Percentiles rank a stretch among this genome's conserved stretches.
Conservation (phyloP, 1,284 basidiomycete species). For the Leccinum subrobustum region DNA sequence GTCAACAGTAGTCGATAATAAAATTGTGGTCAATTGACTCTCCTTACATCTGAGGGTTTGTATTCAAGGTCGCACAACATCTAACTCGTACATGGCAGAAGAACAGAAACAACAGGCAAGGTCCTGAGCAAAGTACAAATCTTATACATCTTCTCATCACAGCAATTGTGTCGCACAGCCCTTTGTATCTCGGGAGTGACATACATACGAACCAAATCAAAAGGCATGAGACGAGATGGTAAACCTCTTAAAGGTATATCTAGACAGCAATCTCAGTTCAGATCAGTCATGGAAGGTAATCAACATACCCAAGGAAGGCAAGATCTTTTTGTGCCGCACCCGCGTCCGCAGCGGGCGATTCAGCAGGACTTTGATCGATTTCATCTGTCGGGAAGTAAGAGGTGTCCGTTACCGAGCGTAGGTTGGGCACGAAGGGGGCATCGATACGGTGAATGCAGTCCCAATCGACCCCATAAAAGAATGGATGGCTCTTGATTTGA, state of each 20-base stretch:
- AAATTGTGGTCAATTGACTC: too few species aligned
- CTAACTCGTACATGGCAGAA: slow-evolving; percentile 1
- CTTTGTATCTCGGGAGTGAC: not conserved
- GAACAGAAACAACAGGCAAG: not conserved
- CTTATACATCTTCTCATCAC: not conserved
- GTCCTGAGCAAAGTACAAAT: slow-evolving; percentile 7
- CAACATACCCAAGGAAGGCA: slow-evolving; percentile 84
- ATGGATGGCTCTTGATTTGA: slow-evolving; percentile 91
- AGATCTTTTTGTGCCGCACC: slow-evolving; percentile 77
- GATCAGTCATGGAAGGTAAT: not conserved
- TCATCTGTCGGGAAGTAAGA: slow-evolving; percentile 98
- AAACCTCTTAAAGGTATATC: slow-evolving; percentile 80
- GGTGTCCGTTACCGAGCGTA: slow-evolving; percentile 91
- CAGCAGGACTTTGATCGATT: slow-evolving; percentile 83
- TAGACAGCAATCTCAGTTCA: slow-evolving; percentile 29
- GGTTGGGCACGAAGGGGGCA: slow-evolving; percentile 92
- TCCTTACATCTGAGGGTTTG: not conserved
- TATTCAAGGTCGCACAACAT: not conserved
- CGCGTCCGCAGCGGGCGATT: slow-evolving; percentile 53
- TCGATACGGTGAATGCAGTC: slow-evolving; percentile 85
- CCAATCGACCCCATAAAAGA: slow-evolving; percentile 99
- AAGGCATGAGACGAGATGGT: slow-evolving; percentile 45
- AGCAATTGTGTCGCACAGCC: not conserved
- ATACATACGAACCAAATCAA: slow-evolving; percentile 17
- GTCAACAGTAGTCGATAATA: not conserved